Evolutionary conservation across 192 early-diverging fungal species (phyloP).

Genomic region (Backusella tarrabulga): DNA sequence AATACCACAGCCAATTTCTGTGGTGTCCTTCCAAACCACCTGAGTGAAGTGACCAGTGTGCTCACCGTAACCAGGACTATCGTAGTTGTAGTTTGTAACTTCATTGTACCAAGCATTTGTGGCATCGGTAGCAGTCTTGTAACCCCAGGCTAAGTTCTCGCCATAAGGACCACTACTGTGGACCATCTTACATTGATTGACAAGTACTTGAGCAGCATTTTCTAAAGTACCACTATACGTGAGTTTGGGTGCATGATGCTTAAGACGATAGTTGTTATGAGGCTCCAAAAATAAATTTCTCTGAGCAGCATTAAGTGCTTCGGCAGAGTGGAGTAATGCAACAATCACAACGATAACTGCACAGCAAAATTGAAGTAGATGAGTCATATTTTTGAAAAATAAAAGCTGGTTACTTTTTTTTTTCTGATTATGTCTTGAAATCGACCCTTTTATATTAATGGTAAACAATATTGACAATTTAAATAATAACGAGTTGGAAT

Average conservation of each 20-base stretch:
- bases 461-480: neutral
- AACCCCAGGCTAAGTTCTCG: slow-evolving; percentile 46
- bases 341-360: neutral
- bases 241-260: slow-evolving; percentile 35
- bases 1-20: slow-evolving; percentile 35
- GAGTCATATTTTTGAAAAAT: neutral
- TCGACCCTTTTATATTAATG: neutral
- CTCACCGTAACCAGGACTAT: slow-evolving; percentile 27
- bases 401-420: neutral
- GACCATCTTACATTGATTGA: slow-evolving; percentile 36
- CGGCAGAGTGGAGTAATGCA: neutral
- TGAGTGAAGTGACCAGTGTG: slow-evolving; percentile 51
- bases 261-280: slow-evolving; percentile 43
- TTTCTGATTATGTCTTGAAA: neutral
- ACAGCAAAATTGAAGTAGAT: neutral
- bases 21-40: slow-evolving; percentile 35
- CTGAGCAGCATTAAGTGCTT: neutral
- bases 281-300: slow-evolving; percentile 15
- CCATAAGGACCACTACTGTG: slow-evolving; percentile 38
- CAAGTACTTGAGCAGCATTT: slow-evolving; percentile 34
- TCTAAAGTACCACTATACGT: slow-evolving; percentile 38
- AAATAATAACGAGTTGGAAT: neutral
- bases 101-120: slow-evolving; percentile 49
- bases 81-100: slow-evolving; percentile 38
- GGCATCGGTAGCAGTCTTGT: slow-evolving; percentile 25